phyloP scores from a whole-genome alignment of 345 rosid genomes.

The Toxicodendron radicans region DNA sequence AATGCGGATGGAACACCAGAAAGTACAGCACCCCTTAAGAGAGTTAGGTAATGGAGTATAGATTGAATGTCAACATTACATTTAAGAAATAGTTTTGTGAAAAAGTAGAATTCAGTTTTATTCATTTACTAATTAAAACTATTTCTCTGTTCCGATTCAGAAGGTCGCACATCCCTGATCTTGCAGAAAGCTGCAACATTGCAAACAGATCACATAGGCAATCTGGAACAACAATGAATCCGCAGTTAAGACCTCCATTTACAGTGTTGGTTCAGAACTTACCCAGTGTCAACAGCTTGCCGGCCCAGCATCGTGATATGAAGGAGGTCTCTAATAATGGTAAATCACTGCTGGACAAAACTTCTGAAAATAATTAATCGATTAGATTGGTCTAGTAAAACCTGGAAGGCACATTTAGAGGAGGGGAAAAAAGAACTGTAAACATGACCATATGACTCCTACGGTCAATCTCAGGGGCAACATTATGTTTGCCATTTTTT shows the following conservation, averaged over 20 bases:
- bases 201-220: constrained; percentile 55
- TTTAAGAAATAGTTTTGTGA: not conserved
- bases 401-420: constrained; percentile 17
- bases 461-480: no score
- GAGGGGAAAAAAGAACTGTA: not conserved
- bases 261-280: constrained; percentile 56
- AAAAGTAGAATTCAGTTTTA: not conserved
- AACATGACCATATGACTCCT: no score
- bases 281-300: constrained; percentile 25
- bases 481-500: no score
- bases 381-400: constrained; percentile 8
- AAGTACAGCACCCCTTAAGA: constrained; percentile 49
- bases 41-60: constrained; percentile 43
- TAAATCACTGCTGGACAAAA: constrained; percentile 21
- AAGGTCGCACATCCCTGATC: constrained; percentile 63
- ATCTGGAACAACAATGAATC: constrained; percentile 37
- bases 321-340: constrained; percentile 50
- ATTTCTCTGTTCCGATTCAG: constrained; percentile 36
- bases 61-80: constrained; percentile 2
- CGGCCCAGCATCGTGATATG: constrained; percentile 31
- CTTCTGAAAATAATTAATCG: not conserved
- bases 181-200: constrained; percentile 38
- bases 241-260: constrained; percentile 64
- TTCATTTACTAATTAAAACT: not conserved
- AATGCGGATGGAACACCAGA: constrained; percentile 41